A percentile compares a stretch with the other conserved stretches of the same genome.
These are phyloP conservation scores for Selenicereus undatus DNA, from an alignment of 148 eudicot species.

Conservation along the genomic window DNA sequence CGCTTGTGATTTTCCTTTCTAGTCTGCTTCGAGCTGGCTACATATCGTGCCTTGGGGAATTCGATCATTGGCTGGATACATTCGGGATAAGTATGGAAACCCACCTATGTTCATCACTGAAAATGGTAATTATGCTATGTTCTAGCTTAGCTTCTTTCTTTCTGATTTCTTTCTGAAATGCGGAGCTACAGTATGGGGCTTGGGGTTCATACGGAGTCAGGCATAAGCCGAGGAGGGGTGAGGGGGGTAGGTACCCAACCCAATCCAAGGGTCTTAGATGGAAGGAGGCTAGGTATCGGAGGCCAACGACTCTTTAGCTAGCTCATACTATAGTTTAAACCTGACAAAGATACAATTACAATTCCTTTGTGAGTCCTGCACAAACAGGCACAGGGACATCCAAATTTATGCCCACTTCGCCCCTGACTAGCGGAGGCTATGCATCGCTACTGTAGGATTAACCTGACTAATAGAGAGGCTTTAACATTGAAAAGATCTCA, in stretches of 20 bases:
- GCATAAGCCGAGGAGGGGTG: not conserved
- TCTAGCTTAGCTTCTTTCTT: not conserved
- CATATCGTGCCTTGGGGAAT: constrained; percentile 94
- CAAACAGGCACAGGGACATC: not conserved
- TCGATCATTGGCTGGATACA: constrained; percentile 49
- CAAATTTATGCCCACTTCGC: not conserved
- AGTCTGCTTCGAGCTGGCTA: constrained; percentile 92
- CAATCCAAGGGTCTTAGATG: no score
- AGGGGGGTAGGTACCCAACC: no score
- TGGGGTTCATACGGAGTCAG: no score
- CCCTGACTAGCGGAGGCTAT: not conserved
- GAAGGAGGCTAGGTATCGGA: no score
- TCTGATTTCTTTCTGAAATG: not conserved
- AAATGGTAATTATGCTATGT: constrained; percentile 50
- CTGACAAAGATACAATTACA: no score
- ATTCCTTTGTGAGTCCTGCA: no score
- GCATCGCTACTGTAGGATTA: no score
- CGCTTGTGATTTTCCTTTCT: not conserved
- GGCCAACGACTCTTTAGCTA: no score
- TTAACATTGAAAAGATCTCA: not conserved
- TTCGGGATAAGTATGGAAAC: constrained; percentile 65
- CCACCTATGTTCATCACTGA: constrained; percentile 74
- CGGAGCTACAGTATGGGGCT: no score
- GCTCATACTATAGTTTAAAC: not conserved
- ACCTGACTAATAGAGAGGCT: not conserved